phyloP scores from a whole-genome alignment of 2,329 filamentous ascomycete genomes.

The Periglandula ipomoeae region DNA sequence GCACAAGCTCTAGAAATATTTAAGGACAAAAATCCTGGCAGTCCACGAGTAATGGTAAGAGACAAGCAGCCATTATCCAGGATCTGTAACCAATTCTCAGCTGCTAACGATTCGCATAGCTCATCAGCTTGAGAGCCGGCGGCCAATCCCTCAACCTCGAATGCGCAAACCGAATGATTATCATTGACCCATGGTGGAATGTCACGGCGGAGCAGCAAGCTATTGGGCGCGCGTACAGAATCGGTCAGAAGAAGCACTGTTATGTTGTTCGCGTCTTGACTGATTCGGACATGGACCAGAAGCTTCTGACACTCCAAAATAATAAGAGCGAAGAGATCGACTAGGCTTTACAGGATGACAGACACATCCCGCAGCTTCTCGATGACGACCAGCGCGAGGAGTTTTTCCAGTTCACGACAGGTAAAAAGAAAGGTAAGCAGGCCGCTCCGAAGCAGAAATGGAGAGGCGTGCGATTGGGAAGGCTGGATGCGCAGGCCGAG shows the following conservation, averaged over 20 bases:
- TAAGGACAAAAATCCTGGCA: too few species aligned
- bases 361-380: too few species aligned
- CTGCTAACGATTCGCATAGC: slow-evolving; percentile 15
- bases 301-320: slow-evolving; percentile 46
- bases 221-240: slow-evolving; percentile 49
- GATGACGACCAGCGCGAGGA: too few species aligned
- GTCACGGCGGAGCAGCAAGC: slow-evolving; percentile 52
- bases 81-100: not conserved
- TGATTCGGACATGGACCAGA: slow-evolving; percentile 46
- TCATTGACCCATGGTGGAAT: slow-evolving; percentile 55
- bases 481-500: too few species aligned
- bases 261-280: slow-evolving; percentile 50
- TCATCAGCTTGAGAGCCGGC: slow-evolving; percentile 26
- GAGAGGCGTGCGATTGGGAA: too few species aligned
- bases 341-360: slow-evolving; percentile 21
- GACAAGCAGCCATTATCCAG: too few species aligned
- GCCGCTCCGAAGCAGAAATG: too few species aligned
- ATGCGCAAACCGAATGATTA: slow-evolving; percentile 41
- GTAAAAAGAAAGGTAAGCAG: too few species aligned
- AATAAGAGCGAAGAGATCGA: slow-evolving; percentile 41
- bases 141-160: slow-evolving; percentile 31
- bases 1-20: slow-evolving; percentile 12
- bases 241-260: slow-evolving; percentile 53
- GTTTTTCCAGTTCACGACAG: too few species aligned
- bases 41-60: too few species aligned